Conservation (phyloP, 768 basidiomycete genomes). For the Tulasnella sp. region DNA sequence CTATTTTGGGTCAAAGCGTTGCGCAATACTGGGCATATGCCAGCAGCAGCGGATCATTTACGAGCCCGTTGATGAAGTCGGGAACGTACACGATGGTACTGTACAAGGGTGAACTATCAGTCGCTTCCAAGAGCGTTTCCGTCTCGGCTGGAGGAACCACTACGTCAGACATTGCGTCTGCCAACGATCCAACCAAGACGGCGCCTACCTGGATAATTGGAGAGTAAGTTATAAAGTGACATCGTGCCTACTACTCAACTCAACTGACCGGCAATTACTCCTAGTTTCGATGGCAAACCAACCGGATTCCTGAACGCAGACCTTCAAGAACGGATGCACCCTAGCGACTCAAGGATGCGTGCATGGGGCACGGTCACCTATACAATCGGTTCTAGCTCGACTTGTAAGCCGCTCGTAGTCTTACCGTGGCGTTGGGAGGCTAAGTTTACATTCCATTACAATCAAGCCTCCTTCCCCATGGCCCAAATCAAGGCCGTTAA, state of each 20-base stretch:
- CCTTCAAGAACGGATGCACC: slow-evolving; percentile 7
- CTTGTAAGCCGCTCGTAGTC: not conserved
- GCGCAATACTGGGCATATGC: slow-evolving; percentile 49
- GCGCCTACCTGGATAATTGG: not conserved
- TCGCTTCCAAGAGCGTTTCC: slow-evolving; percentile 43
- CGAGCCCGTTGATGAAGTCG: slow-evolving; percentile 47
- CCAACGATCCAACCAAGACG: slow-evolving; percentile 29
- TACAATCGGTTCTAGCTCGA: not conserved
- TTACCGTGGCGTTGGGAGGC: not conserved
- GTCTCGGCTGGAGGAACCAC: slow-evolving; percentile 43
- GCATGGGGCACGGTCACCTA: not conserved
- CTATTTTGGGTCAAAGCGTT: slow-evolving; percentile 31
- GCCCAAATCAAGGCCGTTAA: slow-evolving; percentile 50
- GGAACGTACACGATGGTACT: slow-evolving; percentile 48
- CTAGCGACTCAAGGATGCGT: not conserved
- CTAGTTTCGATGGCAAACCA: slow-evolving; percentile 10
- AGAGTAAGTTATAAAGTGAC: not conserved
- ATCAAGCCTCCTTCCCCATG: slow-evolving; percentile 43
- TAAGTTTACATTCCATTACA: not conserved
- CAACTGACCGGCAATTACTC: not conserved
- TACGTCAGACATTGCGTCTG: slow-evolving; percentile 32
- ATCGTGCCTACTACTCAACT: not conserved
- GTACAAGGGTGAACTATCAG: slow-evolving; percentile 47
- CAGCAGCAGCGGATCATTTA: slow-evolving; percentile 43
- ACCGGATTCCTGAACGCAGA: slow-evolving; percentile 46